Evolutionary conservation across 2,329 filamentous ascomycete genomes (phyloP).

Genomic region (Fusarium sp.): DNA sequence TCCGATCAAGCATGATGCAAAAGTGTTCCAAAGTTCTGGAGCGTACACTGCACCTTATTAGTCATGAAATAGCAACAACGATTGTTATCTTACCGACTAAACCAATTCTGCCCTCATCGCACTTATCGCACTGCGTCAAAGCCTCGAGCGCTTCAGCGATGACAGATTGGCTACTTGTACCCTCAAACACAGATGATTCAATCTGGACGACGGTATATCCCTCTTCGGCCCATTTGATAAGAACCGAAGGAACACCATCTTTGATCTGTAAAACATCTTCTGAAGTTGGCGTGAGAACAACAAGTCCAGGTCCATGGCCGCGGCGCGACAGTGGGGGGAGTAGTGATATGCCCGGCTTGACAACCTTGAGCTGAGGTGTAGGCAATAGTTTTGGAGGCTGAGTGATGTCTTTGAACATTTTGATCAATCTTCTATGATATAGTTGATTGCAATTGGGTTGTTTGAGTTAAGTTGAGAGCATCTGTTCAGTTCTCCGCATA

Average conservation of each 20-base stretch:
- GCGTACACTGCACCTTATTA: constrained; percentile 19
- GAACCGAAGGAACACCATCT: constrained; percentile 62
- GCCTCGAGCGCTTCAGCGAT: constrained; percentile 41
- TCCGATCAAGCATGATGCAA: constrained; percentile 35
- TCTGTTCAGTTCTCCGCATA: neutral
- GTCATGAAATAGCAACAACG: fast-evolving
- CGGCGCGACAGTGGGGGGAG: constrained; percentile 54
- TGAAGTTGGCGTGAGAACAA: constrained; percentile 48
- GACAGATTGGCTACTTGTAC: constrained; percentile 24
- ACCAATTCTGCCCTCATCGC: constrained; percentile 56
- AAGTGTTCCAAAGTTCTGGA: constrained; percentile 39
- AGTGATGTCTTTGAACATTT: constrained; percentile 45
- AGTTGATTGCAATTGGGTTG: neutral
- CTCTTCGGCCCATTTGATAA: constrained; percentile 79
- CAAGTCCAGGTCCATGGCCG: constrained; percentile 54
- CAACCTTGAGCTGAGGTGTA: constrained; percentile 19
- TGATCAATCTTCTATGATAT: neutral
- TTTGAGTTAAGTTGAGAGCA: neutral
- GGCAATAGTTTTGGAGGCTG: constrained; percentile 45
- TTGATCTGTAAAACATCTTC: constrained; percentile 36
- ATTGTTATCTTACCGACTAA: constrained; percentile 49
- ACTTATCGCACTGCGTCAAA: constrained; percentile 46
- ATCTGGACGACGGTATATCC: constrained; percentile 68
- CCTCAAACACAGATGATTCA: constrained; percentile 1
- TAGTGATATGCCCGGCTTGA: constrained; percentile 44